Evolutionary conservation across 139 green algal genomes (phyloP).

Genomic region (Chlamydomonas sphaeroides): DNA sequence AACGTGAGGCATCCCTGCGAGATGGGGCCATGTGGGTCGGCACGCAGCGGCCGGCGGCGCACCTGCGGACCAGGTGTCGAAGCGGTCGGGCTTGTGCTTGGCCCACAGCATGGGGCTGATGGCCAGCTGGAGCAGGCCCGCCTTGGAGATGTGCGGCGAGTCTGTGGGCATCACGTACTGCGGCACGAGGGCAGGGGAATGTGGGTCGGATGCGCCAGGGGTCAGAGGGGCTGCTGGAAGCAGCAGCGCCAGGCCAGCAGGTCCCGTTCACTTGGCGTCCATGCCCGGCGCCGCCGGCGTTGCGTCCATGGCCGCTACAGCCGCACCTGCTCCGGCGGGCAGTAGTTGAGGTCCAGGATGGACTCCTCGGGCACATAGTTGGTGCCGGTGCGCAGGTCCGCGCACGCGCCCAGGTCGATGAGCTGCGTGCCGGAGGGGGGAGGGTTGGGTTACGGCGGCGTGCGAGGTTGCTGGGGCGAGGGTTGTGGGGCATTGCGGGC

Average conservation of each 20-base stretch:
- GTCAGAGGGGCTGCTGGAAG: too few relatives aligned
- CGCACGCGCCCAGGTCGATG: constrained; percentile 71
- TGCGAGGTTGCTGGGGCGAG: too few relatives aligned
- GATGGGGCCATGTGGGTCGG: too few relatives aligned
- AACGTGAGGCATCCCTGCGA: too few relatives aligned
- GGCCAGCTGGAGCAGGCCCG: constrained; percentile 54
- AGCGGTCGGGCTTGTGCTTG: constrained; percentile 89
- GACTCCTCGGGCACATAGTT: constrained; percentile 91
- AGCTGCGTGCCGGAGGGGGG: constrained; percentile 45
- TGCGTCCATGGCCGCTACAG: constrained; percentile 40
- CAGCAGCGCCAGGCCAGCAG: too few relatives aligned
- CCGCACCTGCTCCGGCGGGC: constrained; percentile 82
- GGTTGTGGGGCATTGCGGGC: too few relatives aligned
- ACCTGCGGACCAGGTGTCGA: constrained; percentile 86
- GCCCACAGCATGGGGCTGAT: constrained; percentile 91
- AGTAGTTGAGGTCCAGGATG: constrained; percentile 91
- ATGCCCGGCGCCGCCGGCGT: too few relatives aligned
- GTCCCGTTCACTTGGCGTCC: too few relatives aligned
- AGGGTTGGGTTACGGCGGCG: too few relatives aligned
- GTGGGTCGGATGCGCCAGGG: too few relatives aligned
- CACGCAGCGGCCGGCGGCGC: too few relatives aligned
- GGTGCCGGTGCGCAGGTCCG: constrained; percentile 86
- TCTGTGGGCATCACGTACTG: constrained; percentile 85
- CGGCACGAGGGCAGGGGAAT: not conserved
- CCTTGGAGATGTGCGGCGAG: constrained; percentile 72